Base-by-base conservation (phyloP, 768 basidiomycete species). In the Lactarius psammicola region DNA sequence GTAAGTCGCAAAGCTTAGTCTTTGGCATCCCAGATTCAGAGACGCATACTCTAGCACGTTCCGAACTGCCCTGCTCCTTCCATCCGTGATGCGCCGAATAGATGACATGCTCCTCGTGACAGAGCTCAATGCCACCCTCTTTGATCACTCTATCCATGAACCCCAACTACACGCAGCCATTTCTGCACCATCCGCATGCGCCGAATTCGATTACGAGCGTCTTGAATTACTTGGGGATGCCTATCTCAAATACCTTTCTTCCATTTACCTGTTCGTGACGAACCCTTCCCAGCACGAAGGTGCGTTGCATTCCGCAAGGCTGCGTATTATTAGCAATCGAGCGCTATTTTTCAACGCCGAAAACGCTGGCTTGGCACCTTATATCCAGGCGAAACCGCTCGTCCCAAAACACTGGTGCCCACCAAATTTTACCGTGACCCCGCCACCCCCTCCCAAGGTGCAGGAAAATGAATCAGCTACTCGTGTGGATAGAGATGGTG, bases 181-280 rank as follows among this genome's bases (percentile, higher is more conserved):
- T 46, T 87, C 86, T 67, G 78, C 91, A 0, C 88, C 89, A 9
- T 86, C 90, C 10, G 86, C 86, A 38, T 83, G 84, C 34, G 80
- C 84, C 56, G 90, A 89, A 69, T 81, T 81, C 65, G 83, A 95
- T 76, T 95, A 95, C 75, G 91, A 95, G 76, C 85, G 93, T 40
- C 77, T 94, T 55, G 94, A 94, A 74, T 80, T 94, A 58, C 81
- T 94, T 18, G 93, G 93, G 34, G 94, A 95, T 75, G 85, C 91
- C 28, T 91, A 90, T 74, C 78, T 95, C 67, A 95, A 95, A 75
- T 88, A 88, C 71, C 74, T 94, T 55, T 80, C 86, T 8, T 88
- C 91, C 13, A 79, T 87, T 64, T 89, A 90, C 73, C 81, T 89
- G 34, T 93, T 89, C 71, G 88, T 88, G 54, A 84, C 83, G 31